Evolutionary conservation across 345 rosid species (phyloP), one percentile per base, ranked within the genome.

Genomic region (Isatis tinctoria): DNA sequence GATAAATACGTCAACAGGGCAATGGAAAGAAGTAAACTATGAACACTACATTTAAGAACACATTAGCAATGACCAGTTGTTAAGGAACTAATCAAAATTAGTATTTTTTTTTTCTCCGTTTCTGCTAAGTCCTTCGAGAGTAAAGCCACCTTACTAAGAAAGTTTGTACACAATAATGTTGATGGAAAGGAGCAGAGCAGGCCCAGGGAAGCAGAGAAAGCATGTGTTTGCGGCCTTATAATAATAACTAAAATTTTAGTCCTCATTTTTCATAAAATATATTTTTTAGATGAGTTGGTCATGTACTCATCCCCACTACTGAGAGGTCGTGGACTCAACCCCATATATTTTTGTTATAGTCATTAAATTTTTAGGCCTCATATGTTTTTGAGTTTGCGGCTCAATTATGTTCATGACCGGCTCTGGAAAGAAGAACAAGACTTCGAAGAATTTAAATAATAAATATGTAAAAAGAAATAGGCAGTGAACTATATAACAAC

Each of bases 161-260:
- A 70, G 14, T 75, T 60, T 52, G 68, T 60, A 67, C 7, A 26
- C 72, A 63, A 76, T 64, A 64, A 63, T 62, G 71, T 37, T 49
- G 10, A 20, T 3, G 28, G 28, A 49, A 49, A 49, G 36, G 41
- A 36, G n/a, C n/a, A n/a, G n/a, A n/a, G n/a, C n/a, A n/a, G n/a
- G n/a, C n/a, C n/a, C n/a, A n/a, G n/a, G n/a, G n/a, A n/a, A n/a
- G n/a, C n/a, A n/a, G n/a, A n/a, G n/a, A n/a, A n/a, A n/a, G n/a
- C n/a, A n/a, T n/a, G n/a, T n/a, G n/a, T n/a, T n/a, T n/a, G n/a
- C n/a, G n/a, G n/a, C n/a, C n/a, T n/a, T n/a, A n/a, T n/a, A n/a
- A n/a, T n/a, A n/a, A n/a, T n/a, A n/a, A n/a, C n/a, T n/a, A n/a
- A n/a, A n/a, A n/a, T n/a, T n/a, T n/a, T n/a, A n/a, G n/a, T n/a